Evolutionary conservation across 2,329 filamentous ascomycete genomes (phyloP), one percentile per base, ranked within the genome.

Genomic region (Bipolaris gigantea): DNA sequence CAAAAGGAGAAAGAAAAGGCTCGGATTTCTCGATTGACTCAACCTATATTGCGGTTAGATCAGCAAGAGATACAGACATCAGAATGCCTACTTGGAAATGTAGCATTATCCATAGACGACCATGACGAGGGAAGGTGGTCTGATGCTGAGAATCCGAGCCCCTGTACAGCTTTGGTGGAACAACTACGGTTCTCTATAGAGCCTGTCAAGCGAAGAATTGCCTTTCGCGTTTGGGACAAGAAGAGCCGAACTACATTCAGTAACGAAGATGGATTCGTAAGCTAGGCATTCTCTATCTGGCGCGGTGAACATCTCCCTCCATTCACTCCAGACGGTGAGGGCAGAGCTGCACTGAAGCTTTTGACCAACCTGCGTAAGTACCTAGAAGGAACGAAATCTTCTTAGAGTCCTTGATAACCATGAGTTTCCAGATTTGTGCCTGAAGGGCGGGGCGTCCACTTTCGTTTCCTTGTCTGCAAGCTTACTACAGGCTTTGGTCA

Each of bases 191-290:
- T 4, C 19, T 39, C 6, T 13, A 2, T 39, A 16, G 23, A 32
- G 1, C 19, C 30, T n/a, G 11, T 11, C 7, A 38, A 11, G 2
- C 19, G 45, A 9, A 23, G 6, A 5, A 34, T 57, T 7, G 48
- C 13, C 1, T 55, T 57, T 18, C 45, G 53, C 4, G 57, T 58
- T 0, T 64, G 55, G 53, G 60, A 62, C n/a, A 25, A 18, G 0
- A 35, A 40, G 0, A 59, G 43, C 10, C 16, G 53, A 1, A 56
- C 55, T 0, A 36, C 16, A 2, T 62, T 57, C 23, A 32, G 40
- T 11, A 38, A 55, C 9, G 43, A 57, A 3, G 30, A n/a, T 0
- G 51, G 50, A 0, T 64, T 64, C 2, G 21, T 56, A 0, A 56
- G 58, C 6, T 34, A 51, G 16, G 40, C 36, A 1, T 49, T 48